Evolutionary conservation across 2,329 filamentous ascomycete species (phyloP).

Genomic region (Claviceps maximensis): DNA sequence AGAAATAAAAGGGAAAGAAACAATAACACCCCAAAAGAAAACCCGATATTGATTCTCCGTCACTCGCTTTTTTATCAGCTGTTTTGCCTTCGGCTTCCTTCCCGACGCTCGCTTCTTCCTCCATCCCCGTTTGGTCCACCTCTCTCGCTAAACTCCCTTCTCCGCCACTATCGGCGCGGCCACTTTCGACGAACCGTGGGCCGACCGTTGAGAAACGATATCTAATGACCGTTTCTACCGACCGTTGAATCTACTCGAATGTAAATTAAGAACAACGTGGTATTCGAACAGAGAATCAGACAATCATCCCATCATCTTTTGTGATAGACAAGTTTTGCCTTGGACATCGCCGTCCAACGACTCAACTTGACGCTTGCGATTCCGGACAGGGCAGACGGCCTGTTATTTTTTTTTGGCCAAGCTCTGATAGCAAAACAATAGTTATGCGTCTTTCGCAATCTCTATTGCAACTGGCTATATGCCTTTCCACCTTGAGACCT

Average conservation of each 20-base stretch:
- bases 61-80: constrained; percentile 9
- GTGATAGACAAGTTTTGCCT: neutral
- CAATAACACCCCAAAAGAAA: neutral
- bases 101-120: constrained; percentile 7
- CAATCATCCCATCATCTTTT: neutral
- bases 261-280: neutral
- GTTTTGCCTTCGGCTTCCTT: neutral
- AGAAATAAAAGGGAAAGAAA: neutral
- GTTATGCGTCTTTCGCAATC: constrained; percentile 34
- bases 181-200: constrained; percentile 1
- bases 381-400: neutral
- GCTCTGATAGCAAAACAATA: neutral
- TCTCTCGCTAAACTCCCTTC: neutral
- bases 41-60: constrained; percentile 6
- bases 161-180: constrained; percentile 3
- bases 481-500: constrained; percentile 37
- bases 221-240: neutral
- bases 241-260: neutral
- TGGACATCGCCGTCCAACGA: neutral
- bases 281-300: neutral
- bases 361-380: neutral
- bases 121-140: constrained; percentile 2
- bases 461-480: constrained; percentile 33
- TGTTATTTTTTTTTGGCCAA: neutral
- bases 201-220: neutral